These are phyloP conservation scores for Boletus reticulatus DNA, from an alignment of 768 basidiomycete genomes.

Conservation along the genomic window DNA sequence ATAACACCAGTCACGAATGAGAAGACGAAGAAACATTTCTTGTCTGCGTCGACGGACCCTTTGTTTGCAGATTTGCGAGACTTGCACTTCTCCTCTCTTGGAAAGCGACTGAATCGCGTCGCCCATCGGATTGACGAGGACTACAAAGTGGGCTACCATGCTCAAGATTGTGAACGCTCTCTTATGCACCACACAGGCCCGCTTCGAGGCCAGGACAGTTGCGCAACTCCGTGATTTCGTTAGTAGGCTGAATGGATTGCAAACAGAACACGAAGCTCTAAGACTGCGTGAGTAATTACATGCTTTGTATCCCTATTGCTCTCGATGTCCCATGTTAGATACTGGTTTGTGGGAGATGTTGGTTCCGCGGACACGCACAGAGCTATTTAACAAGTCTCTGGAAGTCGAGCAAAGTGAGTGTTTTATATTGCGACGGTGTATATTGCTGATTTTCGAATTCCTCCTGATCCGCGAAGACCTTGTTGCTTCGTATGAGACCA, in stretches of 20 bases:
- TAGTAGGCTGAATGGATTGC: constrained; percentile 88
- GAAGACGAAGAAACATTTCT: constrained; percentile 85
- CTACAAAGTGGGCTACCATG: constrained; percentile 62
- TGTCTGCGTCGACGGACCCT: constrained; percentile 75
- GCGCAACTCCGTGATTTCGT: constrained; percentile 93
- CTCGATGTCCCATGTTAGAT: constrained; percentile 47
- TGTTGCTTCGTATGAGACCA: constrained; percentile 87
- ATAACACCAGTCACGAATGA: constrained; percentile 62
- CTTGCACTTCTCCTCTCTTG: constrained; percentile 89
- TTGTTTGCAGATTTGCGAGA: constrained; percentile 84
- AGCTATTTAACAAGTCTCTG: constrained; percentile 86
- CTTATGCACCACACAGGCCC: constrained; percentile 46
- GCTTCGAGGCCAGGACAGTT: constrained; percentile 86
- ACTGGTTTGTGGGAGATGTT: constrained; percentile 93
- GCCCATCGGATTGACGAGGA: constrained; percentile 88
- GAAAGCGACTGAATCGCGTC: constrained; percentile 72
- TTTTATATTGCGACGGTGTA: background rate
- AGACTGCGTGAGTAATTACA: constrained; percentile 66
- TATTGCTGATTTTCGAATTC: constrained; percentile 4
- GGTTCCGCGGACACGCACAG: constrained; percentile 78
- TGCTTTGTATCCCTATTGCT: background rate
- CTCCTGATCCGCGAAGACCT: constrained; percentile 55
- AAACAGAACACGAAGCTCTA: constrained; percentile 87
- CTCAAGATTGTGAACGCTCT: background rate
- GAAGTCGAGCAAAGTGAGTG: constrained; percentile 92